These are phyloP conservation scores for Meyerozyma smithsonii DNA, from an alignment of 1,139 yeast species.

Conservation along the genomic window DNA sequence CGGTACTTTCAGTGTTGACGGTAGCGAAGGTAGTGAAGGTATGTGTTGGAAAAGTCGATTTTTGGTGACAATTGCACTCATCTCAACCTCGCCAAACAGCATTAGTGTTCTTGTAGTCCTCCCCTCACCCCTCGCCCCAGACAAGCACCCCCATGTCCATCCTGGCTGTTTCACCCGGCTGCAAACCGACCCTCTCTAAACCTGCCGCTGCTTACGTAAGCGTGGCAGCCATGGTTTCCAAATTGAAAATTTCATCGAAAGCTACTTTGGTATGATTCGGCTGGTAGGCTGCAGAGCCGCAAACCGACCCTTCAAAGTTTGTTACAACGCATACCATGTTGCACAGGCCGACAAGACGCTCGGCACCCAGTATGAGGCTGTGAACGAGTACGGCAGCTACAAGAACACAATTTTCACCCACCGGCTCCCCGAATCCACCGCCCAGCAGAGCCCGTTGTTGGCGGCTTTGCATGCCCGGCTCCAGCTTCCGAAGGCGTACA, in stretches of 20 bases:
- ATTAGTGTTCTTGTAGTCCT: no score
- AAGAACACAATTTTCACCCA: constrained; percentile 41
- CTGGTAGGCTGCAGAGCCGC: neutral
- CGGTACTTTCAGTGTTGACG: no score
- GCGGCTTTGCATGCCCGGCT: constrained; percentile 80
- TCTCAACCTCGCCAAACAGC: no score
- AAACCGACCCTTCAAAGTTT: neutral
- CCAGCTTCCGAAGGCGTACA: constrained; percentile 49
- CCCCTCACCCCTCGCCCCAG: no score
- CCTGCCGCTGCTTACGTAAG: neutral
- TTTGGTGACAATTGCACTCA: no score
- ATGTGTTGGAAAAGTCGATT: no score
- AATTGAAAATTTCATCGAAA: neutral
- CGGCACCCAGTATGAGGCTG: constrained; percentile 26
- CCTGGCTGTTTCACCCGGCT: no score
- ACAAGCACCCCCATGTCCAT: no score
- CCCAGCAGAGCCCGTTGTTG: constrained; percentile 62
- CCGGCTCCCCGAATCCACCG: constrained; percentile 46
- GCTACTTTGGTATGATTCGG: neutral
- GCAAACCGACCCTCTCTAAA: no score
- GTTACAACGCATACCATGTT: constrained; percentile 18
- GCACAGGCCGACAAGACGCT: constrained; percentile 20
- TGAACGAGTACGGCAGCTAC: constrained; percentile 39
- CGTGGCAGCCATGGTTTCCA: neutral
- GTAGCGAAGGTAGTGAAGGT: no score